Base-by-base conservation (phyloP, 306 rosid species). In the Arachis hypogaea region DNA sequence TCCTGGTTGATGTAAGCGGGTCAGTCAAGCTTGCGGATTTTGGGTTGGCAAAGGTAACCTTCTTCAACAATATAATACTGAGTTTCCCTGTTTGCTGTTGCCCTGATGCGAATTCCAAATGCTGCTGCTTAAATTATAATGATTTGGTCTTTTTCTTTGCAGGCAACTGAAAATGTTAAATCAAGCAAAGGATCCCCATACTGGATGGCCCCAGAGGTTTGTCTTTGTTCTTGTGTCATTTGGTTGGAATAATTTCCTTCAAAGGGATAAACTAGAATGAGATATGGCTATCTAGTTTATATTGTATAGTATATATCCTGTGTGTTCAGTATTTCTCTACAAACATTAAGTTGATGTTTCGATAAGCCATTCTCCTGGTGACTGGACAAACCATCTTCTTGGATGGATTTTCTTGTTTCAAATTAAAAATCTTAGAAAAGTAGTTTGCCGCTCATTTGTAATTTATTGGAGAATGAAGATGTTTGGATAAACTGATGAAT, bases 141-240 rank as follows among this genome's bases (percentile, higher is more conserved):
- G 43, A 9, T 59, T 60, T 42, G n/a, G 68, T 66, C 49, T 86
- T 72, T 70, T 10, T 70, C 64, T 78, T 69, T 22, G 22, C 87
- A 86, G 90, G 86, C 86, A 49, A 86, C 90, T 28, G 83, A 83
- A 65, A 87, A 83, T 54, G 75, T 86, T 64, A 86, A 81, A 77
- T 86, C 90, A 78, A 81, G 84, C 75, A 86, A 86, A 78, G 90
- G 90, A 77, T 78, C 86, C 75, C 87, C 90, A 55, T 83, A 72
- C 81, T 86, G 90, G 90, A 86, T 86, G 90, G 90, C 90, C 41
- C 90, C 90, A 38, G 90, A 86, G 90, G 90, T 86, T 69, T 75
- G 80, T 54, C 78, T 68, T 75, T 70, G 33, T 52, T 65, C 78
- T 75, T 63, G 57, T 12, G 50, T 40, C 11, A 60, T 74, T 45